These are phyloP conservation scores for Terfezia claveryi DNA, from an alignment of 495 filamentous ascomycete genomes.

Conservation along the genomic window DNA sequence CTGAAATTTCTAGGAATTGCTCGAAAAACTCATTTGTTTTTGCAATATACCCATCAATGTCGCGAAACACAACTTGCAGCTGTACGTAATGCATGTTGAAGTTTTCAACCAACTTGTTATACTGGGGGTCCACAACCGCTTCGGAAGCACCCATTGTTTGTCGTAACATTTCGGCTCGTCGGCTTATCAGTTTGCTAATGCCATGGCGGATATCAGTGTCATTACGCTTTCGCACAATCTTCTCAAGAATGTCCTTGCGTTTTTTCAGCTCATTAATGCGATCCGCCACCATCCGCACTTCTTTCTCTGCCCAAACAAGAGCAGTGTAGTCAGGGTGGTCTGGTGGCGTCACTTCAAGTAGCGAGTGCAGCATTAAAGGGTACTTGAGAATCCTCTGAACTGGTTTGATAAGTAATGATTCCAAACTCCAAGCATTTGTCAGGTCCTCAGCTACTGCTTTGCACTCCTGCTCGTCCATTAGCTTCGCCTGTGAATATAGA, in stretches of 20 bases:
- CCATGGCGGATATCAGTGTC: constrained; percentile 70
- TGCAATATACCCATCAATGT: constrained; percentile 68
- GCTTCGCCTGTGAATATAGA: not conserved
- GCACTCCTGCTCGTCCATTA: constrained; percentile 38
- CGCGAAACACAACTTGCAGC: constrained; percentile 70
- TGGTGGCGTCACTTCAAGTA: constrained; percentile 53
- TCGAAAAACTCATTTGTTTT: constrained; percentile 47
- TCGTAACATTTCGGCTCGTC: constrained; percentile 56
- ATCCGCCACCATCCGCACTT: constrained; percentile 46
- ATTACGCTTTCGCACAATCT: constrained; percentile 74
- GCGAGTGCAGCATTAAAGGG: constrained; percentile 54
- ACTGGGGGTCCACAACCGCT: constrained; percentile 55
- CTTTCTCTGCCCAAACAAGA: constrained; percentile 38
- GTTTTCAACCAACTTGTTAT: constrained; percentile 48
- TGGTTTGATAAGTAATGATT: constrained; percentile 85
- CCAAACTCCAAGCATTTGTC: constrained; percentile 79
- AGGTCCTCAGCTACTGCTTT: constrained; percentile 69
- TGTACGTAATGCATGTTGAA: constrained; percentile 48
- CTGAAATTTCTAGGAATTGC: constrained; percentile 30
- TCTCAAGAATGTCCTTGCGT: constrained; percentile 67
- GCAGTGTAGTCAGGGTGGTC: constrained; percentile 62
- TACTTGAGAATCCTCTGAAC: constrained; percentile 85
- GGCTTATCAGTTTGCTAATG: constrained; percentile 66
- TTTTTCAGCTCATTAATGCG: constrained; percentile 87
- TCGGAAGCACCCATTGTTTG: constrained; percentile 45